Conservation (phyloP, 2,329 filamentous ascomycete species). For the Alternaria consortialis region DNA sequence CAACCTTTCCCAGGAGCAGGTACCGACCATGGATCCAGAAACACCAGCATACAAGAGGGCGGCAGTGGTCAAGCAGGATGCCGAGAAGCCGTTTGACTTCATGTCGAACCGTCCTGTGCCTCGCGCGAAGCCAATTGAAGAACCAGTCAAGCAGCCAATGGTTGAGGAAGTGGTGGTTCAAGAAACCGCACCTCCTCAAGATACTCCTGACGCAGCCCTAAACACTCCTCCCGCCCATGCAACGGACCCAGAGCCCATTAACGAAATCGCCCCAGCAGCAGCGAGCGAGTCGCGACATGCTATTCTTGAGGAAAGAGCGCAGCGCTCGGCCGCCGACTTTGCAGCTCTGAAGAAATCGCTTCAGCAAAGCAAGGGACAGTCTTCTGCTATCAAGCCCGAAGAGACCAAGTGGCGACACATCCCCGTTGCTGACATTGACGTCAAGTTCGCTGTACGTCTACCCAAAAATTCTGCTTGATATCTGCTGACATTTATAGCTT, state of each 20-base stretch:
- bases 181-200: background rate
- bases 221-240: background rate
- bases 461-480: background rate
- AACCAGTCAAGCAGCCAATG: slow-evolving; percentile 53
- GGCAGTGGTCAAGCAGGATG: slow-evolving; percentile 40
- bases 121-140: slow-evolving; percentile 32
- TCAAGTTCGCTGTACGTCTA: slow-evolving; percentile 50
- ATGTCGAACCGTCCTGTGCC: slow-evolving; percentile 49
- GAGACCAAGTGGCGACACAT: slow-evolving; percentile 40
- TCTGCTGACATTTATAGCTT: slow-evolving; percentile 64
- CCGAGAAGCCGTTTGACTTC: slow-evolving; percentile 46
- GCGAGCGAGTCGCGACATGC: slow-evolving; percentile 17
- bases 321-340: slow-evolving; percentile 24
- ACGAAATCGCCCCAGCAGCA: slow-evolving; percentile 10
- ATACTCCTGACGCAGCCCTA: background rate
- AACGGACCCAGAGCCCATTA: slow-evolving; percentile 7
- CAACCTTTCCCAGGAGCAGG: slow-evolving; percentile 18
- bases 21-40: slow-evolving; percentile 38
- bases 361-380: slow-evolving; percentile 17
- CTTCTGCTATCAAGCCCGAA: slow-evolving; percentile 13
- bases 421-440: slow-evolving; percentile 34
- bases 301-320: slow-evolving; percentile 27
- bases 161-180: slow-evolving; percentile 16
- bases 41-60: slow-evolving; percentile 37
- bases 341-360: slow-evolving; percentile 24